phyloP scores from a whole-genome alignment of 164 flowering plant species.

The Cinnamomum micranthum region DNA sequence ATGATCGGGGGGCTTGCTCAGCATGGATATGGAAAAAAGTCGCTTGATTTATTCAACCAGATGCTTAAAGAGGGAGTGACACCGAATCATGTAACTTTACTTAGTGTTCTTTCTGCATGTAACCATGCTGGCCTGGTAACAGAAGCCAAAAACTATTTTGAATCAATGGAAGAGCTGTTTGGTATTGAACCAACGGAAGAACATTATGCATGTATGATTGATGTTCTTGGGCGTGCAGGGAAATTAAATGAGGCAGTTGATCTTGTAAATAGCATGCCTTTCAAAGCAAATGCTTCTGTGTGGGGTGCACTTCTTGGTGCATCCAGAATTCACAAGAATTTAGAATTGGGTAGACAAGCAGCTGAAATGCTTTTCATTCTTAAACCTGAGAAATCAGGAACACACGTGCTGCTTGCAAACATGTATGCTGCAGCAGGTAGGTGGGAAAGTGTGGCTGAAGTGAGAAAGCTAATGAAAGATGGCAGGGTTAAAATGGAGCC shows the following conservation, averaged over 20 bases:
- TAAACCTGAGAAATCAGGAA: constrained; percentile 23
- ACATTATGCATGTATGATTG: constrained; percentile 22
- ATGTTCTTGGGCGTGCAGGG: constrained; percentile 20
- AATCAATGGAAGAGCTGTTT: constrained; percentile 14
- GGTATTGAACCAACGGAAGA: constrained; percentile 19
- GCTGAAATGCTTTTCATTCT: constrained; percentile 21
- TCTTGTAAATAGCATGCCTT: constrained; percentile 15
- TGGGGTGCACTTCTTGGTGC: constrained; percentile 26
- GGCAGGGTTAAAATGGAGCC: constrained; percentile 22
- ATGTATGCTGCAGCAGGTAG: constrained; percentile 20
- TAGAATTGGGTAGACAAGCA: constrained; percentile 17
- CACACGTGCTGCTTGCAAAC: constrained; percentile 20
- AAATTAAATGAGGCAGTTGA: constrained; percentile 15
- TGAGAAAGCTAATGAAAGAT: constrained; percentile 17
- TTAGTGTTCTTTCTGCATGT: constrained; percentile 21
- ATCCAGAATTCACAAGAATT: constrained; percentile 17
- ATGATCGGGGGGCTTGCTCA: constrained; percentile 89
- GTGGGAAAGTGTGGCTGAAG: constrained; percentile 18
- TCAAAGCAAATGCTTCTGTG: constrained; percentile 16
- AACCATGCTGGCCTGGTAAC: constrained; percentile 21
- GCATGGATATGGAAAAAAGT: constrained; percentile 70
- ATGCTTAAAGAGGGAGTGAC: constrained; percentile 55
- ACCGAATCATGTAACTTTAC: constrained; percentile 47
- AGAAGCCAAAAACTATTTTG: constrained; percentile 17
- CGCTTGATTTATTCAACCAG: constrained; percentile 51